Evolutionary conservation across 1,139 yeast species (phyloP).

Genomic region (Nakaseomyces glabratus): DNA sequence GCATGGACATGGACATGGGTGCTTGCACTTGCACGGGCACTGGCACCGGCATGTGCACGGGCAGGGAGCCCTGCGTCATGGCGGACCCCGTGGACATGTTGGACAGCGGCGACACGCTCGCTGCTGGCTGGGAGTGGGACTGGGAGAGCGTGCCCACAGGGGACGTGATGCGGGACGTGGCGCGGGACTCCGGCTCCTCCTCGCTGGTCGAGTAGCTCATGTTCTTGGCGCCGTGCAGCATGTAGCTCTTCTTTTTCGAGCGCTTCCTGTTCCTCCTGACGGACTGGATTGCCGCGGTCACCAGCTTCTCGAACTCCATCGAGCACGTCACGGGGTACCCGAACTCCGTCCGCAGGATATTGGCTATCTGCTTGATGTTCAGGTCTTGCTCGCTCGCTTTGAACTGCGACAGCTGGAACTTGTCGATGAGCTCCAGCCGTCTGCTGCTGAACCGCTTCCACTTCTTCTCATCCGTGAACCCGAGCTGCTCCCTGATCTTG

Average conservation of each 20-base stretch:
- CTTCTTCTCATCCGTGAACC: slow-evolving; percentile 66
- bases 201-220: slow-evolving; percentile 7
- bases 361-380: slow-evolving; percentile 69
- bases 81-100: background rate
- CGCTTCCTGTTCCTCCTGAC: slow-evolving; percentile 61
- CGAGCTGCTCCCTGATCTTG: slow-evolving; percentile 59
- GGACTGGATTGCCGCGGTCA: slow-evolving; percentile 84
- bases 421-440: slow-evolving; percentile 78
- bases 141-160: slow-evolving; percentile 6
- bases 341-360: slow-evolving; percentile 65
- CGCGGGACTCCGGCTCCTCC: slow-evolving; percentile 6
- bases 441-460: slow-evolving; percentile 91
- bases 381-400: slow-evolving; percentile 92
- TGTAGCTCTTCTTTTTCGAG: slow-evolving; percentile 30
- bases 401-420: slow-evolving; percentile 60
- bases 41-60: background rate
- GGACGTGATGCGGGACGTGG: background rate
- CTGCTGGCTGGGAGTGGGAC: slow-evolving; percentile 8
- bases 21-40: background rate
- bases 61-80: too few relatives aligned
- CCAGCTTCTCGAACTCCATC: slow-evolving; percentile 77
- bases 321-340: slow-evolving; percentile 50
- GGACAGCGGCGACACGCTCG: slow-evolving; percentile 1
- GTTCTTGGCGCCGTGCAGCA: slow-evolving; percentile 1
- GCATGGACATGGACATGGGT: background rate